Evolutionary conservation across 805 yeast genomes (phyloP), one percentile per base, ranked within the genome.

Genomic region (Cyberlindnera sargentensis): DNA sequence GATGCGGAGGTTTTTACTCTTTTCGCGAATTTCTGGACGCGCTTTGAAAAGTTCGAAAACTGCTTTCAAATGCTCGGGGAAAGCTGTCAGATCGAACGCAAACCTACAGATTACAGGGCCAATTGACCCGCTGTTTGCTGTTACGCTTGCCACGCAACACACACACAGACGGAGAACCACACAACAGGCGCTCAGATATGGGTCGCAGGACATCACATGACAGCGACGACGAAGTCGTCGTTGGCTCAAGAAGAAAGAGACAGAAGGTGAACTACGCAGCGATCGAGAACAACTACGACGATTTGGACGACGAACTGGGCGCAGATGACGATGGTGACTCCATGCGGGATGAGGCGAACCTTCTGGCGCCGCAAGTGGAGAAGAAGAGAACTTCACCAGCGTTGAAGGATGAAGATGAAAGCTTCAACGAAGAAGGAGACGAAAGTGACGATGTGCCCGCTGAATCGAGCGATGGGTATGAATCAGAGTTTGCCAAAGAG

Each of bases 351-450:
- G 42, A 46, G 8, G 51, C 46, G 29, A 42, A 44, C n/a, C 40
- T 25, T 23, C 26, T 24, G 6, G 30, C 28, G 25, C 30, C 30
- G 34, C 32, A 28, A 25, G 40, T 33, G 24, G 38, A 42, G n/a
- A 38, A 31, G 49, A 39, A 27, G 52, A 25, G 11, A 8, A 4
- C 7, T 8, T 27, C 26, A 24, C 39, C 31, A 8, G 25, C n/a
- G 6, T 6, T 28, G 9, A 28, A 45, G 1, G 63, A 56, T 25
- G 64, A 57, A 4, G 65, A 58, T n/a, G 64, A 57, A 0, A 62
- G 54, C 2, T 61, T 61, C 34, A 56, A 58, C 27, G 67, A 58
- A 48, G 80, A 75, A 48, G 80, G 75, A 57, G 67, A 61, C 11
- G 58, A 53, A 10, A 65, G 55, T 2, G 61, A 53, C 29, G 63